Conservation (phyloP, 768 basidiomycete genomes). For the Suillus alpinus region DNA sequence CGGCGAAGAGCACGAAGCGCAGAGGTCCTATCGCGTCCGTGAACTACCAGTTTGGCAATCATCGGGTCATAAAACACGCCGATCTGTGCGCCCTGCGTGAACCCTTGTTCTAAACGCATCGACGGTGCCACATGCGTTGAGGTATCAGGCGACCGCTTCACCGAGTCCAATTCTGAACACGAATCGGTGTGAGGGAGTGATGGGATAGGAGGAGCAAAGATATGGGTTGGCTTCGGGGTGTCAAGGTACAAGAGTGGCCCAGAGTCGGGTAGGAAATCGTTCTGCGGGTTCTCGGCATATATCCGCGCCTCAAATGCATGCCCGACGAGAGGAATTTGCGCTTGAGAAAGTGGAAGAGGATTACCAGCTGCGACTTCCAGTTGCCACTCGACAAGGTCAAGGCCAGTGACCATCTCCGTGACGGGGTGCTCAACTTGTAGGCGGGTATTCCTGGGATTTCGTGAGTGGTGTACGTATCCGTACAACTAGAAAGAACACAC, state of each 20-base stretch:
- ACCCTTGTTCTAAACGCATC: slow-evolving; percentile 89
- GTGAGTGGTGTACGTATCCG: background rate
- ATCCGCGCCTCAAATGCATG: slow-evolving; percentile 95
- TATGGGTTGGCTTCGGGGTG: slow-evolving; percentile 70
- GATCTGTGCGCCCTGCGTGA: slow-evolving; percentile 73
- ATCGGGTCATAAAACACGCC: slow-evolving; percentile 91
- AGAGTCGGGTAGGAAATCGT: slow-evolving; percentile 90
- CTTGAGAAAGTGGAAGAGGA: slow-evolving; percentile 73
- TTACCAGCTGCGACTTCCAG: slow-evolving; percentile 91
- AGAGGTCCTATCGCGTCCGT: slow-evolving; percentile 80
- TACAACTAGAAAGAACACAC: slow-evolving; percentile 36
- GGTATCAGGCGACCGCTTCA: slow-evolving; percentile 18
- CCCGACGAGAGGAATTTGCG: slow-evolving; percentile 79
- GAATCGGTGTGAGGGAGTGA: slow-evolving; percentile 4
- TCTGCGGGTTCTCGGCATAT: slow-evolving; percentile 92
- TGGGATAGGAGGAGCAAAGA: slow-evolving; percentile 50
- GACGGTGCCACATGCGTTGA: slow-evolving; percentile 44
- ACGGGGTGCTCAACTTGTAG: slow-evolving; percentile 91
- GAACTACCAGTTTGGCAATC: slow-evolving; percentile 90
- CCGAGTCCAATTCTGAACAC: slow-evolving; percentile 10
- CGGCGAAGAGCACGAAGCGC: slow-evolving; percentile 77
- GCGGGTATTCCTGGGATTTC: slow-evolving; percentile 65
- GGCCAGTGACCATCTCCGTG: slow-evolving; percentile 91
- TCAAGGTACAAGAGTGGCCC: slow-evolving; percentile 79
- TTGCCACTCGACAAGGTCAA: slow-evolving; percentile 96